These are phyloP conservation scores for Colletotrichum brevisporum DNA, from an alignment of 2,329 filamentous ascomycete genomes.

Conservation along the genomic window DNA sequence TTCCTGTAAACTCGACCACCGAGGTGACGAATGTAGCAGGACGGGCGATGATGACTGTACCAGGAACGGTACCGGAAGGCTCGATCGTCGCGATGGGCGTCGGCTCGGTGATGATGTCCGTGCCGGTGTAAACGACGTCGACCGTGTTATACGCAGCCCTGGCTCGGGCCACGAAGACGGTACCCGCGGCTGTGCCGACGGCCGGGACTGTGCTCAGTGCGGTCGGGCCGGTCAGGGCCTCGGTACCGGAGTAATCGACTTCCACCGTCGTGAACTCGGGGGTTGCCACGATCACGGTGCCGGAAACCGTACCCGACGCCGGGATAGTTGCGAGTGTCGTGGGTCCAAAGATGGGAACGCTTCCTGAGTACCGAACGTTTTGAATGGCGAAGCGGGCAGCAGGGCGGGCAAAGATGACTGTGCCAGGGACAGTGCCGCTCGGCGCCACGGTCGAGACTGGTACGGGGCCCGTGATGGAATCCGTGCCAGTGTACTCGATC, in stretches of 20 bases:
- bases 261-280: neutral
- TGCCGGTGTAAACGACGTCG: neutral
- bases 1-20: neutral
- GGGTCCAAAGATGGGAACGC: neutral
- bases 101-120: constrained; percentile 4
- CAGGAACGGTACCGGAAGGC: constrained; percentile 23
- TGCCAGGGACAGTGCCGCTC: constrained; percentile 24
- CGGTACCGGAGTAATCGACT: neutral
- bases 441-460: constrained; percentile 26
- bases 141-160: neutral
- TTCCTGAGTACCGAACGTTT: constrained; percentile 11
- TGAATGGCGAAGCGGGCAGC: neutral
- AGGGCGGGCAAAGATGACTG: constrained; percentile 17
- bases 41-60: constrained; percentile 25
- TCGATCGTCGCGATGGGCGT: constrained; percentile 27
- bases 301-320: constrained; percentile 15
- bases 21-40: constrained; percentile 19
- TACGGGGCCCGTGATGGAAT: constrained; percentile 1
- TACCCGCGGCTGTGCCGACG: neutral
- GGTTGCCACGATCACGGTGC: neutral
- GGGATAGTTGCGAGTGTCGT: constrained; percentile 26
- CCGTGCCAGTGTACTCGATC: constrained; percentile 4
- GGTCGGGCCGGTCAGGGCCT: neutral
- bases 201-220: constrained; percentile 9
- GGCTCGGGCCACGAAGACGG: neutral